phyloP scores from a whole-genome alignment of 768 basidiomycete genomes.

The Serendipita sp. region DNA sequence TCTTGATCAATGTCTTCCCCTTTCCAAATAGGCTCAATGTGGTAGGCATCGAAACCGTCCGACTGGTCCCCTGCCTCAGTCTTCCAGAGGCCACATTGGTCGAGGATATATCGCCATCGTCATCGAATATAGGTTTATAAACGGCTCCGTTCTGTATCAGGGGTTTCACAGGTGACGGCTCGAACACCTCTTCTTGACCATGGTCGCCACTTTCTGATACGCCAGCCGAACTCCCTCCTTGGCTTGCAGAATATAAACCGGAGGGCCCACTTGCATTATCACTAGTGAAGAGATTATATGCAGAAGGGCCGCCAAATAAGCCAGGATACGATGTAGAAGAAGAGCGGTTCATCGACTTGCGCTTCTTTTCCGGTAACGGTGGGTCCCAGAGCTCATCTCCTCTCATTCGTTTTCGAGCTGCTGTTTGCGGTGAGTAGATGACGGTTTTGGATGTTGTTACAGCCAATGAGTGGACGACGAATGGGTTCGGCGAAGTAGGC shows the following conservation, averaged over 20 bases:
- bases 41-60: not conserved
- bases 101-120: not conserved
- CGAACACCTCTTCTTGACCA: not conserved
- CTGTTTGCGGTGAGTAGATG: not conserved
- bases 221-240: too few species aligned
- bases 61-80: not conserved
- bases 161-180: not conserved
- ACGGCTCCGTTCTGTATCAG: not conserved
- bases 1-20: not conserved
- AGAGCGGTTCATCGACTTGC: not conserved
- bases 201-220: too few species aligned
- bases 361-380: not conserved
- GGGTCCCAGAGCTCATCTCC: constrained; percentile 1
- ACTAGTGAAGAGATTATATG: too few species aligned
- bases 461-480: not conserved
- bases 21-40: not conserved
- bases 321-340: not conserved
- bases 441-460: not conserved
- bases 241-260: too few species aligned
- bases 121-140: constrained; percentile 4
- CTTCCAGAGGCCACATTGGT: not conserved
- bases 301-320: not conserved
- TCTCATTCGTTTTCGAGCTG: constrained; percentile 5
- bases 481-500: not conserved
- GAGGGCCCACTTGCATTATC: too few species aligned